Evolutionary conservation across 2,329 filamentous ascomycete genomes (phyloP).

Genomic region (Trichoderma cornu-damae): DNA sequence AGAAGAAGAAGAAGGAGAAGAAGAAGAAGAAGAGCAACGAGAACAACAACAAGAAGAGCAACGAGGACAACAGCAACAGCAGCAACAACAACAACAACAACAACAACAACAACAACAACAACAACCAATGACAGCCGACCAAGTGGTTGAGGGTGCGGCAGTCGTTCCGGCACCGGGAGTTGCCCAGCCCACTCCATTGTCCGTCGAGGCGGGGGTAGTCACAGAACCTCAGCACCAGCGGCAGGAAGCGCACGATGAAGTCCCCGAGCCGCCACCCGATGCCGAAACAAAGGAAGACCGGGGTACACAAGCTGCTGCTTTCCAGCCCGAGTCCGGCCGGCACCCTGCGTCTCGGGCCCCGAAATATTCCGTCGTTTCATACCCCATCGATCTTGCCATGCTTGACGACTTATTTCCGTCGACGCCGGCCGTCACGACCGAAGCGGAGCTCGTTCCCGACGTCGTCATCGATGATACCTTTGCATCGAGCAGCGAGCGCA

Average conservation of each 20-base stretch:
- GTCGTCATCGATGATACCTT: conserved; percentile 49
- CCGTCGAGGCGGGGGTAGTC: not conserved
- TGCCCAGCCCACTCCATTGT: not conserved
- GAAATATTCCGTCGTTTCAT: conserved; percentile 22
- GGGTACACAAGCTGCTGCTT: not conserved
- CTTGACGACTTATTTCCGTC: conserved; percentile 33
- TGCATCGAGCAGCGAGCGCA: conserved; percentile 51
- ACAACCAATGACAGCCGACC: not conserved
- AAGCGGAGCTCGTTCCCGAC: conserved; percentile 40
- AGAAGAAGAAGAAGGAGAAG: no score
- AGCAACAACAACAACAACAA: no score
- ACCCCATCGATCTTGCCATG: conserved; percentile 32
- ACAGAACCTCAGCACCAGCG: not conserved
- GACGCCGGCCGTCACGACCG: conserved; percentile 23
- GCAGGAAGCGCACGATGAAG: not conserved
- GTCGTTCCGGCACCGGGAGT: not conserved
- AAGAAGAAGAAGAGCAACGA: no score
- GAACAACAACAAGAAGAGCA: no score
- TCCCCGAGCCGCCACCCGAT: not conserved
- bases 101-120: no score
- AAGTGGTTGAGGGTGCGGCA: not conserved
- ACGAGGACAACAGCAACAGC: no score
- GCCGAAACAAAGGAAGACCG: no score
- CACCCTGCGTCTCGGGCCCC: not conserved
- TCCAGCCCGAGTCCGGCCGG: not conserved